Percentiles rank a stretch among this genome's conserved stretches.
Conservation (phyloP, 2,329 filamentous ascomycete species). For the Fusarium goolgardi region DNA sequence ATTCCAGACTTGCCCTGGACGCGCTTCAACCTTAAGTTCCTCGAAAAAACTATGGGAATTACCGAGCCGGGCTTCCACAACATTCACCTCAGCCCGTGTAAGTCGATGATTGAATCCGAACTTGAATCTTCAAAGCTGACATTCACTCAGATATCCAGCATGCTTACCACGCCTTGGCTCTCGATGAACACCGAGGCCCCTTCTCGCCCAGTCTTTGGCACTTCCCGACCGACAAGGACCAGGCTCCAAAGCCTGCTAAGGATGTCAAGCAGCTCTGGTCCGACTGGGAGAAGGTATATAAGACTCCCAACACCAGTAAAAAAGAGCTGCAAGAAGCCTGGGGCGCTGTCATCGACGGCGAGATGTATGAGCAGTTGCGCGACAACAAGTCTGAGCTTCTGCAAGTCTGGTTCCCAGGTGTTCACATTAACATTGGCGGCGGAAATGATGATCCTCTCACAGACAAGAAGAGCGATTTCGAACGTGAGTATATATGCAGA, state of each 20-base stretch:
- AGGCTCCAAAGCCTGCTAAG: constrained; percentile 17
- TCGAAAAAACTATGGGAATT: constrained; percentile 36
- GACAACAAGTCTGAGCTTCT: constrained; percentile 34
- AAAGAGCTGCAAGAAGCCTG: constrained; percentile 27
- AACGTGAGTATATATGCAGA: constrained; percentile 26
- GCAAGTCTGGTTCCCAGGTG: constrained; percentile 47
- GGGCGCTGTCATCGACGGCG: constrained; percentile 35
- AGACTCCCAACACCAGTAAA: constrained; percentile 17
- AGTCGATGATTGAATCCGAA: constrained; percentile 11
- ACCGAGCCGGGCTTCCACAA: constrained; percentile 42
- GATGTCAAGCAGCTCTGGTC: constrained; percentile 24
- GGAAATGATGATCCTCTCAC: constrained; percentile 36
- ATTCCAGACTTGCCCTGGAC: constrained; percentile 44
- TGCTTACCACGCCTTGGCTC: constrained; percentile 66
- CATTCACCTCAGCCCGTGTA: constrained; percentile 43
- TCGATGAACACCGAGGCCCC: constrained; percentile 61
- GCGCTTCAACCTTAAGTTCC: constrained; percentile 39
- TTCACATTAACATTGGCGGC: constrained; percentile 46
- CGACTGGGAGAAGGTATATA: constrained; percentile 20
- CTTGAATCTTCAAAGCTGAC: constrained; percentile 12
- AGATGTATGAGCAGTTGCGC: constrained; percentile 33
- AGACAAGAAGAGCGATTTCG: constrained; percentile 43
- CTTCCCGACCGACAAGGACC: constrained; percentile 21
- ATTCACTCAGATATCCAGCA: constrained; percentile 56
- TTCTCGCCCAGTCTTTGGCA: constrained; percentile 51